Evolutionary conservation across 2,329 filamentous ascomycete genomes (phyloP).

Genomic region (Davidsoniella virescens): DNA sequence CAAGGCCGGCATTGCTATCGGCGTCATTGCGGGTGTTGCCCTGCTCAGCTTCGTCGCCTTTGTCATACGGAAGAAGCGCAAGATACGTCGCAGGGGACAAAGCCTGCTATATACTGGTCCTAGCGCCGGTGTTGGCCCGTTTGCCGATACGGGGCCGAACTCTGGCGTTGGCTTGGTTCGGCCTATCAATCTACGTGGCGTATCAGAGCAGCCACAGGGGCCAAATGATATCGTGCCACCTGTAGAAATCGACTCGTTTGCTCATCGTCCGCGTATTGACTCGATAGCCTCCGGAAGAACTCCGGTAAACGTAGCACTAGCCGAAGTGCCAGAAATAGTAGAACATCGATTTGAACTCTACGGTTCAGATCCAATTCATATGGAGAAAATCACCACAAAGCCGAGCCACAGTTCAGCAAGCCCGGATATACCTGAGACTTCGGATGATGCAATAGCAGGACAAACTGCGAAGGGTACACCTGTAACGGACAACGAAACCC

Average conservation of each 20-base stretch:
- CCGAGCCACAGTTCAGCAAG: no score
- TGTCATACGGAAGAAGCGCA: constrained; percentile 20
- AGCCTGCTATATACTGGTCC: constrained; percentile 19
- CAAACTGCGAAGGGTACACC: no score
- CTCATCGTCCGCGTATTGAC: background rate
- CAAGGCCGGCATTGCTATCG: constrained; percentile 40
- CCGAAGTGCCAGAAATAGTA: background rate
- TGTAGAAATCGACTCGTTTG: constrained; percentile 18
- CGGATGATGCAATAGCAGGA: no score
- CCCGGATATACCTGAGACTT: no score
- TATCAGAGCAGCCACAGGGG: constrained; percentile 27
- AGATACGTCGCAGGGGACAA: background rate
- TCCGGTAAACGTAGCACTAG: background rate
- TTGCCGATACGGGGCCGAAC: constrained; percentile 22
- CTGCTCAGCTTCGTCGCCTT: constrained; percentile 17
- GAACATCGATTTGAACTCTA: background rate
- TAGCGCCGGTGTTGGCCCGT: constrained; percentile 29
- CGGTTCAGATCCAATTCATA: background rate
- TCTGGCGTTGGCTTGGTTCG: background rate
- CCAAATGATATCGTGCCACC: constrained; percentile 34
- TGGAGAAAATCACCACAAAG: no score
- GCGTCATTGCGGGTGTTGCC: constrained; percentile 31
- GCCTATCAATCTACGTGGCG: constrained; percentile 20
- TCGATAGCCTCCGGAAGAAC: background rate
- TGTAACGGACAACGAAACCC: no score